Evolutionary conservation across 768 basidiomycete genomes (phyloP).

Genomic region (Lactarius vividus): DNA sequence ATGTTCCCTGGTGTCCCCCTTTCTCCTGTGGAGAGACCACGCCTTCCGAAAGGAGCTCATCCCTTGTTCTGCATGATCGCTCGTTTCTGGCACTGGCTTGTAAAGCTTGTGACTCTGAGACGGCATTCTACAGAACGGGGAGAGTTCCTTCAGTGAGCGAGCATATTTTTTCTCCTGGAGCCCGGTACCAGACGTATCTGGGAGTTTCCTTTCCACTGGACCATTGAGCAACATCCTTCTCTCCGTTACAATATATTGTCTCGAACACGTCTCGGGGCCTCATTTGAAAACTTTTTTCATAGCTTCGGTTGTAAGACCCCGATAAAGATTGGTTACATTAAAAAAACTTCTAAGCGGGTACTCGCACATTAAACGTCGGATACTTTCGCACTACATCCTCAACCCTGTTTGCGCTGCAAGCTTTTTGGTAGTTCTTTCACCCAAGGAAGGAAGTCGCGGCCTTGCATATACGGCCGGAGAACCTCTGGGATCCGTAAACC

Average conservation of each 20-base stretch:
- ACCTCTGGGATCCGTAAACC: slow-evolving; percentile 89
- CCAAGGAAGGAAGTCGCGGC: slow-evolving; percentile 85
- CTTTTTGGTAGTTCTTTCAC: slow-evolving; percentile 78
- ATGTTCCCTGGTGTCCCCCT: background rate
- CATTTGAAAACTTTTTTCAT: background rate
- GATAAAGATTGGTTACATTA: slow-evolving; percentile 14
- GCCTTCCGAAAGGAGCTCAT: slow-evolving; percentile 9
- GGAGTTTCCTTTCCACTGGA: background rate
- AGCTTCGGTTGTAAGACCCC: background rate
- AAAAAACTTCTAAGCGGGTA: slow-evolving; percentile 14
- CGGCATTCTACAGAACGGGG: slow-evolving; percentile 26
- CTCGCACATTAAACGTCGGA: slow-evolving; percentile 13
- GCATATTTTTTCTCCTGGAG: slow-evolving; percentile 11
- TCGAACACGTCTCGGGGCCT: slow-evolving; percentile 4
- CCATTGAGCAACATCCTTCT: background rate
- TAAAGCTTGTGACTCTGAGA: slow-evolving; percentile 15
- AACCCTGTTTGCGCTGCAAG: slow-evolving; percentile 68
- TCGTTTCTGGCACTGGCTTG: slow-evolving; percentile 16
- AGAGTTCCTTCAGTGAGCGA: slow-evolving; percentile 21
- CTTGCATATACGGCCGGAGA: slow-evolving; percentile 93
- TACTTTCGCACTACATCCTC: slow-evolving; percentile 18
- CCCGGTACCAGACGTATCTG: background rate
- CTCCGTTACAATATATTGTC: background rate
- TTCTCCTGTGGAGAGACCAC: slow-evolving; percentile 7
- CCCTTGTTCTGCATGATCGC: slow-evolving; percentile 14